Conservation (phyloP, 192 early-diverging fungal species). For the Podila clonocystis region DNA sequence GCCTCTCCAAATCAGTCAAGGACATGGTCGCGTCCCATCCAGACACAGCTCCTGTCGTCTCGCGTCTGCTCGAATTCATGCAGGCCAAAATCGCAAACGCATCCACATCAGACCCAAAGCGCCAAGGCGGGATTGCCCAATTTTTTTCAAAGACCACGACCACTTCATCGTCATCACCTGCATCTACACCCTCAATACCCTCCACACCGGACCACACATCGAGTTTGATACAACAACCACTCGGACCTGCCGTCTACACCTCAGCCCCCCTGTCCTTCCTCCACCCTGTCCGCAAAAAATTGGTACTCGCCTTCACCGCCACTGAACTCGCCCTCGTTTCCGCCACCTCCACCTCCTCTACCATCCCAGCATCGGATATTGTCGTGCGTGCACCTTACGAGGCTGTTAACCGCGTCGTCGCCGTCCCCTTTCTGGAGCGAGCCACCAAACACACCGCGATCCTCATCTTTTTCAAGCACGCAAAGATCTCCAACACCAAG, state of each 20-base stretch:
- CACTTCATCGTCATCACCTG: constrained; percentile 1
- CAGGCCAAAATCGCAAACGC: constrained; percentile 3
- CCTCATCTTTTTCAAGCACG: constrained; percentile 35
- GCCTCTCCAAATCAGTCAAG: constrained; percentile 13
- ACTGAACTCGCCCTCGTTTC: constrained; percentile 25
- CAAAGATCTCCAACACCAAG: constrained; percentile 9
- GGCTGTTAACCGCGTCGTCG: constrained; percentile 14
- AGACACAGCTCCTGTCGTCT: constrained; percentile 16
- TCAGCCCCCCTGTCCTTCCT: constrained; percentile 32
- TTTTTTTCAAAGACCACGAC: constrained; percentile 11
- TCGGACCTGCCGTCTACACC: constrained; percentile 33
- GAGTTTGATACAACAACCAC: not conserved
- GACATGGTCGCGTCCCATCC: constrained; percentile 22
- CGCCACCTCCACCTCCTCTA: constrained; percentile 1
- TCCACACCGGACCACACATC: not conserved
- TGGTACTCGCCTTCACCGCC: constrained; percentile 22
- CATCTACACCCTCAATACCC: not conserved
- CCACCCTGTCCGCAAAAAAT: constrained; percentile 41
- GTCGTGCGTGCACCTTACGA: constrained; percentile 22
- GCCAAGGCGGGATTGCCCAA: constrained; percentile 15
- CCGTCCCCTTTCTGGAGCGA: constrained; percentile 43
- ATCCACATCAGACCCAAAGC: constrained; percentile 1
- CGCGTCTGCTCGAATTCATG: constrained; percentile 27
- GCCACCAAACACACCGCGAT: constrained; percentile 36
- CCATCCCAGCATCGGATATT: constrained; percentile 6